Evolutionary conservation across 176 grass and related monocot species (phyloP).

Genomic region (Calamus simplicifolius): DNA sequence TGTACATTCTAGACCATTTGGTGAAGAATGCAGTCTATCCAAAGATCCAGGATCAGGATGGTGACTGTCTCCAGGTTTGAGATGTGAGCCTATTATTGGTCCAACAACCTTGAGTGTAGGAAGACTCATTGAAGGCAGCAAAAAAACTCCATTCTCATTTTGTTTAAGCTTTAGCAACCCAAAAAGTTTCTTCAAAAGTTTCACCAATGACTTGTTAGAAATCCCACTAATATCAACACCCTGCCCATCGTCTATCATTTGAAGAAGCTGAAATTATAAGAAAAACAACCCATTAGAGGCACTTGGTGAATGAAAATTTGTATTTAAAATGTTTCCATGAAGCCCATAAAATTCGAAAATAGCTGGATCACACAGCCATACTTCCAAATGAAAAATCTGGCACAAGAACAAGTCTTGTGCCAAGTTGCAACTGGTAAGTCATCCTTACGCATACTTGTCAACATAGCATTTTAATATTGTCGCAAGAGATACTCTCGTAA

Average conservation of each 20-base stretch:
- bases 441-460: no score
- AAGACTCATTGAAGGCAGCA: constrained; percentile 49
- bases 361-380: no score
- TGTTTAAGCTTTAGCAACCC: constrained; percentile 58
- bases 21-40: constrained; percentile 19
- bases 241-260: constrained; percentile 91
- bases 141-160: constrained; percentile 59
- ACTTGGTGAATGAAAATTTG: no score
- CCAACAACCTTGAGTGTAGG: constrained; percentile 67
- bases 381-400: no score
- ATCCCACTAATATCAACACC: constrained; percentile 84
- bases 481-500: no score
- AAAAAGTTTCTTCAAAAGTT: constrained; percentile 79
- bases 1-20: constrained; percentile 23
- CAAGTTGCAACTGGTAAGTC: no score
- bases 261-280: constrained; percentile 56
- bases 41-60: constrained; percentile 11
- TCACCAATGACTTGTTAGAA: constrained; percentile 70
- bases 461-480: no score
- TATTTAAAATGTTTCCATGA: no score
- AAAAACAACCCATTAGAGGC: no score
- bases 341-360: no score
- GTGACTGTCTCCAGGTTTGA: constrained; percentile 18
- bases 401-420: no score
- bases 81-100: constrained; percentile 16